Conservation (phyloP, 768 basidiomycete genomes). For the Phylloporus sp. region DNA sequence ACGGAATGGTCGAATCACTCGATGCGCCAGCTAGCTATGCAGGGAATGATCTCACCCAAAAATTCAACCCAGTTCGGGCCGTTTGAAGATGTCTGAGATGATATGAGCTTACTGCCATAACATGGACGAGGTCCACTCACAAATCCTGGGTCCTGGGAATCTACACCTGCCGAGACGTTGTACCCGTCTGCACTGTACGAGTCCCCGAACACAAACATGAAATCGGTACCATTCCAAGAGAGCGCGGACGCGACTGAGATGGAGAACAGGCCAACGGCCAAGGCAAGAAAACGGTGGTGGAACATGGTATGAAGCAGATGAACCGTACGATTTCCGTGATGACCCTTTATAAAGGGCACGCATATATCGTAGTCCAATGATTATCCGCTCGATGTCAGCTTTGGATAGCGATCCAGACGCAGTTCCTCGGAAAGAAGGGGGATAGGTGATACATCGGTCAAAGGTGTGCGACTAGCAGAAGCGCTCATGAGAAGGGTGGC, state of each 20-base stretch:
- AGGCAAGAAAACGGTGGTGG: background rate
- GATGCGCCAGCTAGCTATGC: background rate
- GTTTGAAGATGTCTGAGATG: slow-evolving; percentile 49
- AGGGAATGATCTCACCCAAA: slow-evolving; percentile 36
- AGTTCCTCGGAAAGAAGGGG: background rate
- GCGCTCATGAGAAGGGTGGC: no score
- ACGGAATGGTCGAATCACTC: slow-evolving; percentile 3
- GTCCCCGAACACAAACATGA: slow-evolving; percentile 58
- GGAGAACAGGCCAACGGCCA: slow-evolving; percentile 4
- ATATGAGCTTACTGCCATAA: slow-evolving; percentile 1
- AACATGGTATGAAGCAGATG: slow-evolving; percentile 10
- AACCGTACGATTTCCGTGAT: background rate
- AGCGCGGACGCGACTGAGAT: slow-evolving; percentile 17
- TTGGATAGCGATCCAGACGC: background rate
- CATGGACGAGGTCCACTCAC: slow-evolving; percentile 30
- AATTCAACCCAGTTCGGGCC: slow-evolving; percentile 60
- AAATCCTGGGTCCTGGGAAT: slow-evolving; percentile 47
- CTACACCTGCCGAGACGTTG: slow-evolving; percentile 53
- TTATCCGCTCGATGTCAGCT: background rate
- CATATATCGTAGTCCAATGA: background rate
- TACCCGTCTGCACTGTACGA: slow-evolving; percentile 59
- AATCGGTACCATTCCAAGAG: slow-evolving; percentile 51
- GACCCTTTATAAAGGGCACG: slow-evolving; percentile 6
- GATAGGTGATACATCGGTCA: background rate
- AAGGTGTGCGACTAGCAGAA: no score